Base-by-base conservation (phyloP, 2,329 filamentous ascomycete genomes). In the Madurella fahalii region DNA sequence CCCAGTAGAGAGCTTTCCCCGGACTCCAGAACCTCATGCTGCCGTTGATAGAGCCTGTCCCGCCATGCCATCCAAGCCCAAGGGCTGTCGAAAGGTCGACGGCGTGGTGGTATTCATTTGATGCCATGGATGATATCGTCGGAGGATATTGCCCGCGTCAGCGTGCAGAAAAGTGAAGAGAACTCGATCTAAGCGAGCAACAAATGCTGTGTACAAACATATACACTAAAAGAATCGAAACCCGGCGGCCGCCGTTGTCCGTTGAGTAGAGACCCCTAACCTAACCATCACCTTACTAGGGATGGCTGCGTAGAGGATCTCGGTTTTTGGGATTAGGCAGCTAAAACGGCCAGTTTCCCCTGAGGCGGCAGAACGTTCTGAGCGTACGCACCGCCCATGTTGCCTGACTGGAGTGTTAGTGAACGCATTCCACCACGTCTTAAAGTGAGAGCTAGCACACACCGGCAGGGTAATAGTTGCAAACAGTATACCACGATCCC, bases 401-500 rank as follows among this genome's bases (percentile, higher is more conserved):
- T 83, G 62, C 80, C 80, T 80, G 30, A 0, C 5, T 30, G 18
- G 9, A n/a, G 40, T 25, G 25, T 25, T 25, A 25, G 45, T 66
- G 61, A 67, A 57, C 52, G 25, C 9, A 20, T 9, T 37, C 12
- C 9, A 37, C 13, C 20, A 32, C 25, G 12, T 40, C 62, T 44
- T 54, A 54, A 18, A 3, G 20, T 11, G 12, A 5, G 46, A 53
- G 40, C 30, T n/a, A 46, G 30, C 30, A 71, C 83, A 71, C 83
- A 89, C 89, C 90, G 59, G 83, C 74, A 58, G 84, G 79, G 62
- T 74, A 76, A 77, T 96, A 96, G 81, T 96, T 93, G 85, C 90
- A 96, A 65, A 95, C 90, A 31, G 88, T 92, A 77, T 83, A 90
- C 73, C 81, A 84, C n/a, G 84, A 73, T 39, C 77, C 78, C 75